phyloP scores from a whole-genome alignment of 768 basidiomycete species.

The Chiua virens region DNA sequence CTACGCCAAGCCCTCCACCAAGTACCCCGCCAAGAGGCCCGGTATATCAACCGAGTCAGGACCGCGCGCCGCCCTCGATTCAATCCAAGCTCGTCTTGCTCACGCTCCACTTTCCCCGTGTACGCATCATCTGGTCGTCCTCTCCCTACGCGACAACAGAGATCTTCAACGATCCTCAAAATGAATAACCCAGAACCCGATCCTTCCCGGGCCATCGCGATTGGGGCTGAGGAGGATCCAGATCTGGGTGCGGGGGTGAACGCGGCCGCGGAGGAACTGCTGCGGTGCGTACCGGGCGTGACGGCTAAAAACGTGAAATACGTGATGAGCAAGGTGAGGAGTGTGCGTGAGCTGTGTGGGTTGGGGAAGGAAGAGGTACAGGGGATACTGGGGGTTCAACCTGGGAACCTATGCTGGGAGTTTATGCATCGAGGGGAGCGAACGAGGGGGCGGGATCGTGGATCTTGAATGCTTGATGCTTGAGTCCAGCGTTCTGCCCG shows the following conservation, averaged over 20 bases:
- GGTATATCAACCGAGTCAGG: slow-evolving; percentile 20
- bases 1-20: slow-evolving; percentile 57
- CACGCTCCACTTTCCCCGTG: slow-evolving; percentile 83
- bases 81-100: slow-evolving; percentile 94
- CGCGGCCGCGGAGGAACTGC: slow-evolving; percentile 75
- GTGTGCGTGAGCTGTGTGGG: slow-evolving; percentile 72
- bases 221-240: slow-evolving; percentile 79
- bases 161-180: slow-evolving; percentile 93
- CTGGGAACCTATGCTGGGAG: slow-evolving; percentile 75
- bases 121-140: slow-evolving; percentile 96
- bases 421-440: slow-evolving; percentile 78
- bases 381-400: slow-evolving; percentile 75
- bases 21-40: slow-evolving; percentile 55
- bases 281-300: slow-evolving; percentile 82
- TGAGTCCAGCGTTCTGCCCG: too few species aligned
- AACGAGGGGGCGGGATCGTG: neutral
- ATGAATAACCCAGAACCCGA: slow-evolving; percentile 78
- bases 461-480: too few species aligned
- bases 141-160: slow-evolving; percentile 90
- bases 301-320: slow-evolving; percentile 81
- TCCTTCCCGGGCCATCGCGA: slow-evolving; percentile 64
- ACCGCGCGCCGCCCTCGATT: slow-evolving; percentile 51
- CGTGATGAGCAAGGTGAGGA: slow-evolving; percentile 79
- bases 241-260: slow-evolving; percentile 70
- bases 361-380: slow-evolving; percentile 62